phyloP scores from a whole-genome alignment of 768 basidiomycete species.

The Macrolepiota dolichaula region DNA sequence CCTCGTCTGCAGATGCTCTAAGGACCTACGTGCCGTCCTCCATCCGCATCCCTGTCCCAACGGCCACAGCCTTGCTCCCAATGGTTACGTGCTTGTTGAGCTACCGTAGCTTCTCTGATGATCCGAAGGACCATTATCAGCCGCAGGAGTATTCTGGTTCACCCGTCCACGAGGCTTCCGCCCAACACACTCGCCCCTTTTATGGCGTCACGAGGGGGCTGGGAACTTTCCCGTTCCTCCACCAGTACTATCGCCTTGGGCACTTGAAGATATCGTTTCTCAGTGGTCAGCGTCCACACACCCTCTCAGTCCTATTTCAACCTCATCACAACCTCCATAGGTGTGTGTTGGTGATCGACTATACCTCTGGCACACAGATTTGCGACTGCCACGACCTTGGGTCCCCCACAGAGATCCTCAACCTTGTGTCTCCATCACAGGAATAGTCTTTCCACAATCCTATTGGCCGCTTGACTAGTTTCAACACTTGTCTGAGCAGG shows the following conservation, averaged over 20 bases:
- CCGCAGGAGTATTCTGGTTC: no score
- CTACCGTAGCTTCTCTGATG: slow-evolving; percentile 4
- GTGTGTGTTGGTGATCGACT: slow-evolving; percentile 29
- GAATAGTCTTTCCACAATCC: slow-evolving; percentile 12
- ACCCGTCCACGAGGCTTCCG: not conserved
- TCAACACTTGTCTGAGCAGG: slow-evolving; percentile 30
- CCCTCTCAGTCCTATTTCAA: no score
- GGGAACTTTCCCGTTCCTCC: not conserved
- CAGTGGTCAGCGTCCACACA: not conserved
- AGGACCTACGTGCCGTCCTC: slow-evolving; percentile 53
- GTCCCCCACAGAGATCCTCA: slow-evolving; percentile 43
- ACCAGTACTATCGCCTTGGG: not conserved
- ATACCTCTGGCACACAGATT: slow-evolving; percentile 47
- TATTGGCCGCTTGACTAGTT: no score
- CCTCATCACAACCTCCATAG: not conserved
- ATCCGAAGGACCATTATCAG: not conserved
- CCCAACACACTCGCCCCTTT: no score
- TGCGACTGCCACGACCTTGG: slow-evolving; percentile 60
- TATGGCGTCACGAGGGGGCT: not conserved
- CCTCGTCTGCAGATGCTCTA: slow-evolving; percentile 19
- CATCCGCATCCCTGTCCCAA: no score
- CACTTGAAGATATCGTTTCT: slow-evolving; percentile 4
- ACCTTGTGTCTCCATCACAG: slow-evolving; percentile 28
- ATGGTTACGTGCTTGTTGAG: slow-evolving; percentile 32
- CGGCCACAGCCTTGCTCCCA: slow-evolving; percentile 40